Evolutionary conservation across 148 eudicot genomes (phyloP), one percentile per base, ranked within the genome.

Genomic region (Pharnaceum exiguum): DNA sequence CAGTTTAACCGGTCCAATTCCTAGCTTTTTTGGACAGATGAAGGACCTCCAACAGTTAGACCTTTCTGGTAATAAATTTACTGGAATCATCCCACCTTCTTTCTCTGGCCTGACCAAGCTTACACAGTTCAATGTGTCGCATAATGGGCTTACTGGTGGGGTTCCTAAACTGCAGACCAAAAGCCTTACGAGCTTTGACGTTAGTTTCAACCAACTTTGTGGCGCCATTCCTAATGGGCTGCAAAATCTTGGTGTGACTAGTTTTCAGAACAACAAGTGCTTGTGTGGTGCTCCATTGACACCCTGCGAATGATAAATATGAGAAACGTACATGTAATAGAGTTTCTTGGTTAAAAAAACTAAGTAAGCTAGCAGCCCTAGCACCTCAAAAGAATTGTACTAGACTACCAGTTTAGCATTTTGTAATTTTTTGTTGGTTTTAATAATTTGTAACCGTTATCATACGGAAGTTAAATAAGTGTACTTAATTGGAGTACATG

Each of bases 91-190:
- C 2, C 86, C 90, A 5, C 55, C 65, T 13, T 57, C 72, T 15
- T 74, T 84, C 5, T 78, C 74, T 7, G 23, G 72, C 0, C 26
- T 74, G 13, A 55, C 49, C 0, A 12, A 60, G 18, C 66, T 79
- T 2, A 51, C 72, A 2, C 51, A 55, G 17, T 57, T 83, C 43
- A 78, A 83, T 10, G 74, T 83, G 10, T 71, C 78, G 1, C 60
- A 77, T 9, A 83, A 83, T n/a, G 35, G 25, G 63, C 47, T 82
- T 3, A 54, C 79, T 25, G 88, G 88, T 3, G 28, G 65, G 24
- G 56, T 82, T 1, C 88, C 84, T 3, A 55, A 10, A 26, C 51
- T 50, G 43, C 54, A 4, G 56, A 56, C 59, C 10, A 36, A 27
- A 24, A 67, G 51, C 8, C 37, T 73, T 55, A 57, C 55, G 26